Evolutionary conservation across 768 basidiomycete genomes (phyloP), one percentile per base, ranked within the genome.

Genomic region (Kwoniella dendrophila): DNA sequence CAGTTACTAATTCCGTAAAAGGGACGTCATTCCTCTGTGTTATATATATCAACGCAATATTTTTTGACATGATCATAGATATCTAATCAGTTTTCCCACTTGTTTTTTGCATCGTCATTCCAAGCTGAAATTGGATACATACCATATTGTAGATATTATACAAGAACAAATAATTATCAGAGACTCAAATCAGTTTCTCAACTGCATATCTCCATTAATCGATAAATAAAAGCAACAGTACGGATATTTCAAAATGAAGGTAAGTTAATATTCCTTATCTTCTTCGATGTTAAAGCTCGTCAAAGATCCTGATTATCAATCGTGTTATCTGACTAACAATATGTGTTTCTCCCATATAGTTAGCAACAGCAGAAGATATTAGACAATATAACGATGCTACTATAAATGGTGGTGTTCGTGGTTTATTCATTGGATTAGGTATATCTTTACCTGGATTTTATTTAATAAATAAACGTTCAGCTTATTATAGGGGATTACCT

Each of bases 401-500:
- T 54, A 54, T 71, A 45, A 33, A 49, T 22, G 78, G 78, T 22
- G 76, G 68, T 36, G 20, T 72, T 45, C 54, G 64, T 41, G 78
- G 78, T 18, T 54, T 69, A 10, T 54, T 50, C n/a, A 48, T 70
- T n/a, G 74, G 68, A 6, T 32, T 64, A 1, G 64, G 59, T 18
- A 51, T 79, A 45, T 49, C 65, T 36, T 26, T 60, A 22, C 70
- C 76, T 7, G 59, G 58, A 5, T 68, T 66, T 50, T 68, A 64
- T 59, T 20, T 66, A 45, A 64, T 79, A 22, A 50, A 50, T 16
- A 47, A 62, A 3, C 49, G 59, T 30, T 62, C 66, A 5, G 38
- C 65, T 14, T 49, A 56, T 12, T 79, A 73, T 52, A 64, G 73
- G 34, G 62, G 61, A 7, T 56, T 79, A 2, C 74, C 76, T 10